phyloP scores from a whole-genome alignment of 2,329 filamentous ascomycete species.

The Aspergillus sp. region DNA sequence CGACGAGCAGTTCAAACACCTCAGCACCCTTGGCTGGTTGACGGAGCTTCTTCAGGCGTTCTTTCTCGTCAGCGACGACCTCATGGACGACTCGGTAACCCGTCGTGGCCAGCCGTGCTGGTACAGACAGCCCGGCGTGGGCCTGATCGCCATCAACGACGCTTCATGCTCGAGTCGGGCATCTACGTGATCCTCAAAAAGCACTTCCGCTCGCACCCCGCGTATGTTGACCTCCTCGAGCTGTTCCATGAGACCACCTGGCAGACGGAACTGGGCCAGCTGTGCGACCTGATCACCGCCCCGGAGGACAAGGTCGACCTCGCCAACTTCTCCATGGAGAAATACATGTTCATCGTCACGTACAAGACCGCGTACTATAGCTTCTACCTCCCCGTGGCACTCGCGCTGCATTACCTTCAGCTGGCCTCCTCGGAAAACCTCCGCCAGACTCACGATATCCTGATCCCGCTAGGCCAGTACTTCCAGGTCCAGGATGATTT shows the following conservation, averaged over 20 bases:
- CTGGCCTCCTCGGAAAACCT: slow-evolving; percentile 82
- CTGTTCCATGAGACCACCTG: slow-evolving; percentile 91
- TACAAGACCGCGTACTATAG: slow-evolving; percentile 99
- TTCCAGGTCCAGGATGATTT: slow-evolving; percentile 99
- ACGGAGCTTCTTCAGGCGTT: slow-evolving; percentile 97
- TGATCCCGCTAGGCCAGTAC: slow-evolving; percentile 96
- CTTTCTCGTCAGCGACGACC: slow-evolving; percentile 97
- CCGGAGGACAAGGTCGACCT: slow-evolving; percentile 90
- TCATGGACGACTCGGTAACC: slow-evolving; percentile 95
- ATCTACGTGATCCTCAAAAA: slow-evolving; percentile 93
- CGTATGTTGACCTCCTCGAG: slow-evolving; percentile 86
- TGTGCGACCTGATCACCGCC: slow-evolving; percentile 88
- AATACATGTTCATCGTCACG: slow-evolving; percentile 93
- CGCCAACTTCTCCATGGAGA: slow-evolving; percentile 87
- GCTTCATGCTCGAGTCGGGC: slow-evolving; percentile 80
- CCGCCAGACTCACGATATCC: slow-evolving; percentile 77
- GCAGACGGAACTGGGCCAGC: slow-evolving; percentile 92
- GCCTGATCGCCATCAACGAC: slow-evolving; percentile 97
- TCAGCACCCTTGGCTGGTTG: slow-evolving; percentile 88
- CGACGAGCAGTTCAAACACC: slow-evolving; percentile 76
- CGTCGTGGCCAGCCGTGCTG: slow-evolving; percentile 91
- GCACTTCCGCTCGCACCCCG: slow-evolving; percentile 77
- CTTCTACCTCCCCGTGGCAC: slow-evolving; percentile 93
- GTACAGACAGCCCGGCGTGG: slow-evolving; percentile 83
- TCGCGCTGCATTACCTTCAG: slow-evolving; percentile 77